Conservation (phyloP, 108 stramenopile genomes). For the Asterionellopsis glacialis region DNA sequence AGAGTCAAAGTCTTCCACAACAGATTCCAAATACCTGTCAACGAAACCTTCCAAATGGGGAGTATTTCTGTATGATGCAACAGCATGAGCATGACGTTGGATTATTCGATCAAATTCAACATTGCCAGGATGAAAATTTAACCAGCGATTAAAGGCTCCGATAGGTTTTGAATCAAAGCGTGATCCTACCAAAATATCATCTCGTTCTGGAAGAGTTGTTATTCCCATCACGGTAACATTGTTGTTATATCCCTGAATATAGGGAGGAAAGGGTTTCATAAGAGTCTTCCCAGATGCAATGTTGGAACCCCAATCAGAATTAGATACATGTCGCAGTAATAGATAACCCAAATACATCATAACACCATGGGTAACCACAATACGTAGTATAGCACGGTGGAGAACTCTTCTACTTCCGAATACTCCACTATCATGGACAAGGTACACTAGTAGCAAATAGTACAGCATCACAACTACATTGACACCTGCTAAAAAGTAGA, state of each 20-base stretch:
- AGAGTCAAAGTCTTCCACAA: neutral
- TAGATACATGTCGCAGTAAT: conserved; percentile 2
- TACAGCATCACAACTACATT: neutral
- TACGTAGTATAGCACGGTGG: conserved; percentile 5
- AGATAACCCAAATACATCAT: conserved; percentile 9
- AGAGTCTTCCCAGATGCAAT: conserved; percentile 18
- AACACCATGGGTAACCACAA: conserved; percentile 15
- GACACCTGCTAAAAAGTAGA: conserved; percentile 1
- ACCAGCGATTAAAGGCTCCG: conserved; percentile 39
- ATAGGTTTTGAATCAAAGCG: conserved; percentile 33
- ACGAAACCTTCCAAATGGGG: neutral
- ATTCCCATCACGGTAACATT: conserved; percentile 2
- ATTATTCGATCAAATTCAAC: conserved; percentile 17
- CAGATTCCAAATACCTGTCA: conserved; percentile 1
- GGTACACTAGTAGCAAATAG: neutral
- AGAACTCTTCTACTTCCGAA: neutral
- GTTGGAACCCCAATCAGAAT: conserved; percentile 27
- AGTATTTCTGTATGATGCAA: neutral
- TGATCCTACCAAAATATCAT: conserved; percentile 44
- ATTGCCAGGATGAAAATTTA: conserved; percentile 60
- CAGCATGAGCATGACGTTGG: neutral
- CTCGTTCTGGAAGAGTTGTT: conserved; percentile 33
- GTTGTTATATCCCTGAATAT: conserved; percentile 9
- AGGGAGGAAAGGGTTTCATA: conserved; percentile 35
- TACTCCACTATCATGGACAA: neutral